Percentiles rank a stretch among this genome's conserved stretches.
Conservation (phyloP, 2,329 filamentous ascomycete genomes). For the Orbilia blumenaviensis region DNA sequence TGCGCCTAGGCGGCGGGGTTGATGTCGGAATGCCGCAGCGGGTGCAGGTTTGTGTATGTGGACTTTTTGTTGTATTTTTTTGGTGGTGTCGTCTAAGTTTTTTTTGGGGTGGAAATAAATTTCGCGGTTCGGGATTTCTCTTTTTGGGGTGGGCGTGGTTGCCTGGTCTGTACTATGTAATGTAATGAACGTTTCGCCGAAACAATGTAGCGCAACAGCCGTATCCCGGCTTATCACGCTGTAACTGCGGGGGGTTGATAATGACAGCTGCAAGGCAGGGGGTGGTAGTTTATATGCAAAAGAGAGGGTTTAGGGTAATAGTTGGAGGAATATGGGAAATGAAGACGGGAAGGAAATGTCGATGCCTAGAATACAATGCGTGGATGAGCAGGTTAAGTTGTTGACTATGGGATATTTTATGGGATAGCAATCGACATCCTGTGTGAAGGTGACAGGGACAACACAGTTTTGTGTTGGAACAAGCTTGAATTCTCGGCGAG, state of each 20-base stretch:
- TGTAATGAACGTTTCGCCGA: too few species aligned
- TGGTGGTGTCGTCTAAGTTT: neutral
- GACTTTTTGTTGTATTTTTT: conserved; percentile 20
- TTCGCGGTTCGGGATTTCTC: conserved; percentile 11
- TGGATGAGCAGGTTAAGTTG: neutral
- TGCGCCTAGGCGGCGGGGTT: neutral
- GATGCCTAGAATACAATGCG: neutral
- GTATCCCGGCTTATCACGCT: neutral
- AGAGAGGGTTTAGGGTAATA: conserved; percentile 7
- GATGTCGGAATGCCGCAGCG: neutral
- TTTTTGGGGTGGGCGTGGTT: too few species aligned
- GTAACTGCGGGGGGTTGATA: neutral
- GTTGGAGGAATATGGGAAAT: neutral
- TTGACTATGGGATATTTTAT: neutral
- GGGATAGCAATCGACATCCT: too few species aligned
- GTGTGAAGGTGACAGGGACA: too few species aligned
- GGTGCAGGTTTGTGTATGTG: neutral
- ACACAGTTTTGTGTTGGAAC: conserved; percentile 6
- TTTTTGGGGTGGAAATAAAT: neutral
- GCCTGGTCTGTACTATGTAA: too few species aligned
- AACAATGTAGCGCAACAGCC: neutral
- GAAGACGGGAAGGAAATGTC: conserved; percentile 1
- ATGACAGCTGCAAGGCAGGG: neutral
- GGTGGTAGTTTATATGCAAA: neutral
- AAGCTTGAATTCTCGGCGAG: neutral